phyloP scores from a whole-genome alignment of 2,329 filamentous ascomycete genomes.

The Pyricularia grisea region DNA sequence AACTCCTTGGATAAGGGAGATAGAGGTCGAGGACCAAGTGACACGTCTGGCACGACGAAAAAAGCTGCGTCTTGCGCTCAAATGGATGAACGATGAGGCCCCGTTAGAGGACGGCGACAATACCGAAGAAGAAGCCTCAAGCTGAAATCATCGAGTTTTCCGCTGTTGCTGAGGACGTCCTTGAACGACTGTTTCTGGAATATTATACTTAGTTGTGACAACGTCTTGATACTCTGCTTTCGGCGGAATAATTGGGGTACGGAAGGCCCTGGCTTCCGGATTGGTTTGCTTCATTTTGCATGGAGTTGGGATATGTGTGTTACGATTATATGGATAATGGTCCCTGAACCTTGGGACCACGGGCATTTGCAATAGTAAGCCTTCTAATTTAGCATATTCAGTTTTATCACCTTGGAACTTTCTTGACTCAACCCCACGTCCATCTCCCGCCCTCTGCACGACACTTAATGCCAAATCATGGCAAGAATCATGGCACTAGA shows the following conservation, averaged over 20 bases:
- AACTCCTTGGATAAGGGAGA: slow-evolving; percentile 45
- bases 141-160: neutral
- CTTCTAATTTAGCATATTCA: neutral
- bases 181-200: no score
- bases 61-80: neutral
- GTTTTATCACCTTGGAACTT: neutral
- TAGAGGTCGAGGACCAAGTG: slow-evolving; percentile 37
- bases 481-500: no score
- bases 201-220: neutral
- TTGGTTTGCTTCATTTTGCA: neutral
- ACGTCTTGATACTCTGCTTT: neutral
- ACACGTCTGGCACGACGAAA: slow-evolving; percentile 21
- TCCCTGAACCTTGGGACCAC: neutral
- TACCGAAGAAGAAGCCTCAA: neutral
- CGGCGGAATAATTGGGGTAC: neutral
- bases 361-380: neutral
- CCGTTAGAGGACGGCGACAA: slow-evolving; percentile 4
- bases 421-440: neutral
- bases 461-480: no score
- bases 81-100: slow-evolving; percentile 9
- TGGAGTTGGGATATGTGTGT: neutral
- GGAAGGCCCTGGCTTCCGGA: neutral
- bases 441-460: neutral
- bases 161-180: neutral
- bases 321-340: neutral